Base-by-base conservation (phyloP, 1,284 basidiomycete genomes). In the Tilletiopsis washingtonensis region DNA sequence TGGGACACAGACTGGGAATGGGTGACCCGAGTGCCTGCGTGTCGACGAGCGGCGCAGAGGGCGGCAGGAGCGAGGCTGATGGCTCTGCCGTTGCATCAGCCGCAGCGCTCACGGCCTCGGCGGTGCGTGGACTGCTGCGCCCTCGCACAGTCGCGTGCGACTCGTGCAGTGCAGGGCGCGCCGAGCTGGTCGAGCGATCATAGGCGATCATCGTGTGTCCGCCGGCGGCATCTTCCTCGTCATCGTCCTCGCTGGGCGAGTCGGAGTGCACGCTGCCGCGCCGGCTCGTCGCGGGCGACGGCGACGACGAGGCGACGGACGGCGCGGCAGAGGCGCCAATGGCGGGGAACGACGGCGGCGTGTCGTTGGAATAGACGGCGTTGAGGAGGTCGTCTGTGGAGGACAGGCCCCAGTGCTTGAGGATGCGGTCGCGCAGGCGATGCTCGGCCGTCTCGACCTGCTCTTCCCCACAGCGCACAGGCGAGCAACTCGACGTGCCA, bases 381-480 rank as follows among this genome's bases (percentile, higher is more conserved):
- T 43, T 43, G 5, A 59, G 34, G 19, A 59, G 45, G 9, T 59
- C 56, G 26, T 53, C 56, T 3, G 54, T 56, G 4, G 55, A 57
- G 11, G n/a, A 24, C 19, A 59, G 25, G n/a, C 43, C 32, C 54
- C 54, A 59, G 17, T 51, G 40, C 19, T 46, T 25, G 24, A 59
- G 43, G 23, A 59, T 56, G 17, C 54, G 46, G 25, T 57, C 54
- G 15, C 56, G 41, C 9, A 59, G 47, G 36, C 11, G 50, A 4
- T 52, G 27, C 9, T 47, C 52, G 44, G 47, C 41, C 20, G 44
- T 21, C 15, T 44, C 34, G 9, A 34, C 9, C n/a, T n/a, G n/a
- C n/a, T n/a, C n/a, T n/a, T n/a, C n/a, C n/a, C n/a, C n/a, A n/a
- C n/a, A n/a, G n/a, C n/a, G n/a, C n/a, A n/a, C n/a, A n/a, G n/a